Base-by-base conservation (phyloP, 1,284 basidiomycete species). In the Trichosporon sp. region DNA sequence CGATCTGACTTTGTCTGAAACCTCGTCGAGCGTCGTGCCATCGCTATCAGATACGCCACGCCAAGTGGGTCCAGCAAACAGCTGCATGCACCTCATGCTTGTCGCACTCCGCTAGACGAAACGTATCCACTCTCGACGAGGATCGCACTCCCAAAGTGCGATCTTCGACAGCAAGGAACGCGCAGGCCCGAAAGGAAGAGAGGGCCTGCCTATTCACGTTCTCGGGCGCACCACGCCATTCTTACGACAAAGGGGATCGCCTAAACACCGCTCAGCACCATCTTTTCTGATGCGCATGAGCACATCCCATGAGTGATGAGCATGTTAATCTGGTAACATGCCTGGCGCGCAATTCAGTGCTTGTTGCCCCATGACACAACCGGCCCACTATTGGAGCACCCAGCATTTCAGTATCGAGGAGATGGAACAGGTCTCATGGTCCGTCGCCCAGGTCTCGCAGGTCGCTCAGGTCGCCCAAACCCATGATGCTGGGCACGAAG, bases 371-470 rank as follows among this genome's bases (percentile, higher is more conserved):
- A 54, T 54, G 51, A 54, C 51, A 54, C 51, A 54, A 19, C 19
- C 51, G 51, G 51, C 51, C 51, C 51, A 54, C 51, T 54, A 54
- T 54, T 54, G 51, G 43, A n/a, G 43, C 19, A 19, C 51, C 51
- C 51, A 54, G 51, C 19, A 11, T 26, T 54, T 19, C n/a, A 54
- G 51, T 54, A 54, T 54, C 51, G 10, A 54, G 21, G 51, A 21
- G 51, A 54, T 54, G 51, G 51, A 54, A 54, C 51, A 54, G 7
- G 3, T 11, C 19, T 19, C 19, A 26, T 54, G 51, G n/a, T 26
- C 26, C 26, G 26, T 21, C 8, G 48, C 48, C 48, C n/a, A 51
- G 48, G 48, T 21, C 48, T 21, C 48, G 26, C 26, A 26, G 26
- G 26, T n/a, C 48, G n/a, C n/a, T 54, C 51, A 54, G 1, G 19